Conservation (phyloP, 129 eudicot genomes). For the Chrysanthemum seticuspe region DNA sequence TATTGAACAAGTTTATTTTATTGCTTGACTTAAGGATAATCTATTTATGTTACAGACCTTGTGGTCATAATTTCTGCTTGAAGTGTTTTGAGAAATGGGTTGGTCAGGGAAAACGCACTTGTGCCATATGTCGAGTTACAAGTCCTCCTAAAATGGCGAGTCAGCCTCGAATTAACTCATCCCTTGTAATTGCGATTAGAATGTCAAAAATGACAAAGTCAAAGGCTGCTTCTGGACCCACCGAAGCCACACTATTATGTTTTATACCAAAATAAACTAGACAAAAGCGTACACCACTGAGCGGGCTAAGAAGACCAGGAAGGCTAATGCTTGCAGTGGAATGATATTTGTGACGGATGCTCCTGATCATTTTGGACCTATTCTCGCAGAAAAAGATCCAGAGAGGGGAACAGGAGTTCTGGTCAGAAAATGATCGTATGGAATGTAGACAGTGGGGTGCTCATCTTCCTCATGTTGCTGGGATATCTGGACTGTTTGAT, state of each 20-base stretch:
- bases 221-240: slow-evolving; percentile 44
- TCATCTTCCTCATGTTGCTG: slow-evolving; percentile 80
- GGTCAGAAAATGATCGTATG: slow-evolving; percentile 78
- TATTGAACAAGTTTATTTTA: too few relatives aligned
- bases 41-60: too few relatives aligned
- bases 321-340: slow-evolving; percentile 89
- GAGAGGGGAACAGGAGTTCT: slow-evolving; percentile 77
- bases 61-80: too few relatives aligned
- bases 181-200: too few relatives aligned
- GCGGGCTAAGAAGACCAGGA: slow-evolving; percentile 78
- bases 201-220: not conserved
- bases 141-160: too few relatives aligned
- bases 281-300: slow-evolving; percentile 77
- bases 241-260: slow-evolving; percentile 48
- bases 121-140: too few relatives aligned
- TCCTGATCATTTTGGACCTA: slow-evolving; percentile 86
- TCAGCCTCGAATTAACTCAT: too few relatives aligned
- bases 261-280: slow-evolving; percentile 65
- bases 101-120: too few relatives aligned
- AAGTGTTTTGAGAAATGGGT: too few relatives aligned
- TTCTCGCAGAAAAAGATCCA: slow-evolving; percentile 69
- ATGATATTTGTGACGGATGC: slow-evolving; percentile 78
- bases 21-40: too few relatives aligned
- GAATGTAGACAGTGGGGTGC: slow-evolving; percentile 92
- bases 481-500: slow-evolving; percentile 66